phyloP scores from a whole-genome alignment of 306 rosid genomes.

The Ziziphus jujuba region DNA sequence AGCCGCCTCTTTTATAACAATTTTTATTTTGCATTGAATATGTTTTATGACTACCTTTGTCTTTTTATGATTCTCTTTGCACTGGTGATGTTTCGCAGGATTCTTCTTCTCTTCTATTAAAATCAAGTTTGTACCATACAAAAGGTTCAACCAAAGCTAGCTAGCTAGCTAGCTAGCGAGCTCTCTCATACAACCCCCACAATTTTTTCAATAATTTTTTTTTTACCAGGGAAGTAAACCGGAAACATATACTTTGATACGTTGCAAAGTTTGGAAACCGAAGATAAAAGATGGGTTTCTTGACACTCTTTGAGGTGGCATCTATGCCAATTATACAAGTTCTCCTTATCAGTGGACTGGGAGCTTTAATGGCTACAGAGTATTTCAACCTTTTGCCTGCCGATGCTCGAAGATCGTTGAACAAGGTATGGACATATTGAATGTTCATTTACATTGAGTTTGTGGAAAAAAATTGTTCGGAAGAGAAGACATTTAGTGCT shows the following conservation, averaged over 20 bases:
- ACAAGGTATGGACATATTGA: constrained; percentile 46
- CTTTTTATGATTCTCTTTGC: not conserved
- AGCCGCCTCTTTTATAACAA: not conserved
- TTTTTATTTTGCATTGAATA: constrained; percentile 1
- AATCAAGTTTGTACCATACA: not conserved
- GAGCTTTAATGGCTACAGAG: constrained; percentile 71
- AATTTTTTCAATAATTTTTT: not conserved
- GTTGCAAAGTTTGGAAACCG: not conserved
- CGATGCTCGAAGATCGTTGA: constrained; percentile 55
- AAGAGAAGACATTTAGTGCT: not conserved
- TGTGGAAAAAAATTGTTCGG: not conserved
- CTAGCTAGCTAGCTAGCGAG: no score
- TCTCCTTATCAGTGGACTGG: constrained; percentile 62
- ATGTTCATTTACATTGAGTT: not conserved
- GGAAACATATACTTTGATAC: not conserved
- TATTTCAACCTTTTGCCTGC: constrained; percentile 59
- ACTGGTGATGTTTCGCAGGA: constrained; percentile 11
- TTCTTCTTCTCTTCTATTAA: constrained; percentile 17
- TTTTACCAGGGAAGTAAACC: not conserved
- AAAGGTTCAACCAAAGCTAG: not conserved
- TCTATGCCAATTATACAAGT: constrained; percentile 77
- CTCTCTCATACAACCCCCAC: not conserved
- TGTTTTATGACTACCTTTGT: not conserved
- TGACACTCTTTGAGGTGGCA: constrained; percentile 61
- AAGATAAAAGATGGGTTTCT: constrained; percentile 53